Percentiles rank a stretch among this genome's conserved stretches.
phyloP scores from a whole-genome alignment of 352 stramenopile genomes.

The Phytopythium vexans region DNA sequence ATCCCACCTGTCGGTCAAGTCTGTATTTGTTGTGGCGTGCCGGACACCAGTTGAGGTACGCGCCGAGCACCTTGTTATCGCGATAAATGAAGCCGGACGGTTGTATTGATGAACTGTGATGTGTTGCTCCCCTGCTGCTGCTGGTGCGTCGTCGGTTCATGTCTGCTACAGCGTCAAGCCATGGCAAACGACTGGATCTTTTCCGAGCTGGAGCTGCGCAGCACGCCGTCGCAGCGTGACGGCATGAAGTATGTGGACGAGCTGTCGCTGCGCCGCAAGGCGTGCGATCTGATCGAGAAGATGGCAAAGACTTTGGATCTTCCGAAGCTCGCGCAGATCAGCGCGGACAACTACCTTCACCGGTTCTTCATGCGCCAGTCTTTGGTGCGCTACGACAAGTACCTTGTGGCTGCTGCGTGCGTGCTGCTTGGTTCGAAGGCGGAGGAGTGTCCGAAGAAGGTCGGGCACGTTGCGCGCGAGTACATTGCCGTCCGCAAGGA shows the following conservation, averaged over 20 bases:
- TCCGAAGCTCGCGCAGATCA: slow-evolving; percentile 81
- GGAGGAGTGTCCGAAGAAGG: slow-evolving; percentile 81
- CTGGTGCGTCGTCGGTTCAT: neutral
- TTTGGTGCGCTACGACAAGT: slow-evolving; percentile 84
- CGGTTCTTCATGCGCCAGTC: slow-evolving; percentile 87
- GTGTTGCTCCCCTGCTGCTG: slow-evolving; percentile 1
- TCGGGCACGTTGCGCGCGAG: slow-evolving; percentile 65
- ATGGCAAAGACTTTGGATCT: slow-evolving; percentile 76
- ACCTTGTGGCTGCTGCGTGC: slow-evolving; percentile 74
- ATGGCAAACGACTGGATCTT: slow-evolving; percentile 81
- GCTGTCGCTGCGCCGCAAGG: slow-evolving; percentile 64
- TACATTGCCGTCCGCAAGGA: slow-evolving; percentile 71
- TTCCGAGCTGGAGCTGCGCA: slow-evolving; percentile 56
- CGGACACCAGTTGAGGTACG: slow-evolving; percentile 5
- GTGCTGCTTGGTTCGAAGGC: slow-evolving; percentile 83
- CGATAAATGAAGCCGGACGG: slow-evolving; percentile 4
- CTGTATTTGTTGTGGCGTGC: slow-evolving; percentile 3
- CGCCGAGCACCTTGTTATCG: slow-evolving; percentile 4
- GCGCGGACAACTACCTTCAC: slow-evolving; percentile 85
- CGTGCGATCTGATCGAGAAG: slow-evolving; percentile 85
- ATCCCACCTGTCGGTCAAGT: neutral
- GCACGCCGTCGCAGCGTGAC: slow-evolving; percentile 65
- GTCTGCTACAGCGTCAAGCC: neutral
- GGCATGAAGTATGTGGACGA: slow-evolving; percentile 78
- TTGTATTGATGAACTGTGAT: slow-evolving; percentile 8